Evolutionary conservation across 176 grass and related monocot genomes (phyloP), one percentile per base, ranked within the genome.

Genomic region (Pontederia paniculata): DNA sequence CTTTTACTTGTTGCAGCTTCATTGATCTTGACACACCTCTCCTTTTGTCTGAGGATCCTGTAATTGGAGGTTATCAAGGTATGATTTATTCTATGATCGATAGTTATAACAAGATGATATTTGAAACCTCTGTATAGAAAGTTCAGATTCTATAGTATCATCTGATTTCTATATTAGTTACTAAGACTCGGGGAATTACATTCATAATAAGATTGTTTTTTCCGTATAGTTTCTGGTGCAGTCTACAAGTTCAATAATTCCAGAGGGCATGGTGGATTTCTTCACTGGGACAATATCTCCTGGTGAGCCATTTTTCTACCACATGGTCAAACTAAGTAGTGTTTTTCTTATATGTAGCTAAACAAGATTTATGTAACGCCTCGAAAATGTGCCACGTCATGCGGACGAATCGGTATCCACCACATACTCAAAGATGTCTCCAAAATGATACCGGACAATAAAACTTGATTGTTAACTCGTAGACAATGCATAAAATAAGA

Each of bases 21-120:
- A 31, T 98, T 77, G 93, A 98, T 69, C 81, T 98, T 57, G 93
- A 88, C 68, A 91, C 93, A 12, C 86, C 93, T 44, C 83, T 91
- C 69, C 74, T 98, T 28, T 59, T 98, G 37, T 78, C 83, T 6
- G 83, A 98, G 53, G 93, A 98, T 88, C 93, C 83, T 62, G 93
- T 98, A 0, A 77, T 81, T 20, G 80, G 80, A 7, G 83, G 93
- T 50, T 98, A 91, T 77, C 77, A 98, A 81, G 86, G 93, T 98
- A 84, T 57, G 44, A 48, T 48, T 14, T 2, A 12, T 14, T 12
- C 10, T 14, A 13, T 16, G n/a, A 50, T 50, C 48, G 5, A 50
- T 50, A 15, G 13, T 13, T 17, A 17, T 8, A 1, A n/a, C 48
- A 50, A 50, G 48, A 50, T 50, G 15, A 12, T n/a, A 41, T 11